Conservation (phyloP, 495 filamentous ascomycete genomes). For the Cenococcum geophilum region DNA sequence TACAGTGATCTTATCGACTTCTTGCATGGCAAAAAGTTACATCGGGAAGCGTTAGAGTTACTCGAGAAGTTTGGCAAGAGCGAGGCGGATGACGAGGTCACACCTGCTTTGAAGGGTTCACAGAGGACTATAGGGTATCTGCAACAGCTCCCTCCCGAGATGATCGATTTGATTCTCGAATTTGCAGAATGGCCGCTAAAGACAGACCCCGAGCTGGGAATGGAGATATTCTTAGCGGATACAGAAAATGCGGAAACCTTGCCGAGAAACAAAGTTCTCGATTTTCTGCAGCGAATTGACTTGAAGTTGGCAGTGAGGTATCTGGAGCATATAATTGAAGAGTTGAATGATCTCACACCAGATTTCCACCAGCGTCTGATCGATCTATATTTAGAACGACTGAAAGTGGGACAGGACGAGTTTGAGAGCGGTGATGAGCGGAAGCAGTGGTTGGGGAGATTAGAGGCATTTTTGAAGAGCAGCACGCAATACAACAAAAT, state of each 20-base stretch:
- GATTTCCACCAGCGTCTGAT: conserved; percentile 83
- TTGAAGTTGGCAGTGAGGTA: conserved; percentile 67
- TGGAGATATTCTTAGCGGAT: conserved; percentile 93
- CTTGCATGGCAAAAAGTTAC: conserved; percentile 88
- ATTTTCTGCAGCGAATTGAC: conserved; percentile 66
- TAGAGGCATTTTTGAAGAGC: conserved; percentile 67
- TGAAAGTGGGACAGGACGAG: conserved; percentile 42
- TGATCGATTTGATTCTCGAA: conserved; percentile 87
- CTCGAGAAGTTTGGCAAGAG: conserved; percentile 75
- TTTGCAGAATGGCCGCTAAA: conserved; percentile 83
- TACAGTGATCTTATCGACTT: conserved; percentile 96
- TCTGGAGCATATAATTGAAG: conserved; percentile 83
- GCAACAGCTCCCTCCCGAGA: conserved; percentile 75
- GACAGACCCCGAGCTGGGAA: conserved; percentile 66
- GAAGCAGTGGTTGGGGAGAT: conserved; percentile 52
- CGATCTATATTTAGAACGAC: conserved; percentile 62
- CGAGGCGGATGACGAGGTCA: conserved; percentile 55
- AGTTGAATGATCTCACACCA: conserved; percentile 76
- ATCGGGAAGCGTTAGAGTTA: conserved; percentile 78
- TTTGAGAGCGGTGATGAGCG: conserved; percentile 48
- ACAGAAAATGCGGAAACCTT: conserved; percentile 91
- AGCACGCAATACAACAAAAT: conserved; percentile 75
- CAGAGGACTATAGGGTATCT: conserved; percentile 83
- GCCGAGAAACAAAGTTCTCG: conserved; percentile 66
- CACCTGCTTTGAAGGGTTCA: conserved; percentile 71